Evolutionary conservation across 371 early-diverging fungal genomes (phyloP).

Genomic region (Mucor mucedo): DNA sequence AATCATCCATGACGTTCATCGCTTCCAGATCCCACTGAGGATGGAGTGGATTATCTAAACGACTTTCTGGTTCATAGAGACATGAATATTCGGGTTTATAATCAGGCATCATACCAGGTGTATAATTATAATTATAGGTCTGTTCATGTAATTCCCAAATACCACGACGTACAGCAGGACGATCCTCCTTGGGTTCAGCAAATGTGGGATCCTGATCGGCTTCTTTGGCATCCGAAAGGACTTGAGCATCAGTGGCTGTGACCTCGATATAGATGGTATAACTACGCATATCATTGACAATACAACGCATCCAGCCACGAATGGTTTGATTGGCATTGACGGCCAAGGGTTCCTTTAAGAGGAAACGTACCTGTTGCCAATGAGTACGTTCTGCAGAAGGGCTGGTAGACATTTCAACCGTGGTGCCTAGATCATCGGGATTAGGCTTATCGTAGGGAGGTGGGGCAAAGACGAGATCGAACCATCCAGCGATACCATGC

Average conservation of each 20-base stretch:
- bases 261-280: constrained; percentile 83
- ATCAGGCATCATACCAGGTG: constrained; percentile 57
- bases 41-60: constrained; percentile 25
- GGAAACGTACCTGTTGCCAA: constrained; percentile 97
- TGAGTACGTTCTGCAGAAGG: constrained; percentile 91
- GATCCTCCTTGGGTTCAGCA: constrained; percentile 22
- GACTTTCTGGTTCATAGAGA: constrained; percentile 68
- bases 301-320: constrained; percentile 84
- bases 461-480: constrained; percentile 82
- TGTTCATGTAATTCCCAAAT: constrained; percentile 94
- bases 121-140: constrained; percentile 83
- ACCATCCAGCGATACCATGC: constrained; percentile 98
- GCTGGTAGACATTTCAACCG: constrained; percentile 78
- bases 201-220: constrained; percentile 19
- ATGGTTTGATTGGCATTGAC: constrained; percentile 90
- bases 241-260: constrained; percentile 43
- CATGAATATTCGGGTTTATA: constrained; percentile 75
- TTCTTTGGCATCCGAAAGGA: constrained; percentile 29
- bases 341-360: constrained; percentile 93
- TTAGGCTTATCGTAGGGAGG: constrained; percentile 41
- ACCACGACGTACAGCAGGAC: constrained; percentile 63
- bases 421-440: constrained; percentile 30
- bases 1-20: constrained; percentile 35
- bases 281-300: constrained; percentile 90
- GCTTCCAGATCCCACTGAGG: constrained; percentile 18